Evolutionary conservation across 1,284 basidiomycete genomes (phyloP).

Genomic region (Malassezia equina): DNA sequence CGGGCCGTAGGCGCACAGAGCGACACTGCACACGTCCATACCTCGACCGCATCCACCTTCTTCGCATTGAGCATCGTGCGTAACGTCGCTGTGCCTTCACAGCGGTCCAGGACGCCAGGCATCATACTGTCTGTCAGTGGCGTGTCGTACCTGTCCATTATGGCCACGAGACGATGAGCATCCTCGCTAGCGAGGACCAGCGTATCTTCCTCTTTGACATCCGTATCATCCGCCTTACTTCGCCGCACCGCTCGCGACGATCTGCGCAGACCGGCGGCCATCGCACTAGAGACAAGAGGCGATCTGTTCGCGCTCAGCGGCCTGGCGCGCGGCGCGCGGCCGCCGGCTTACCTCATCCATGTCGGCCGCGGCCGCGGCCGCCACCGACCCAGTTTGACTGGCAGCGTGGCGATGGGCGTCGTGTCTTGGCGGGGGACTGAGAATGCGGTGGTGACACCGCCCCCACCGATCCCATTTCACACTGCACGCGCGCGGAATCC

Average conservation of each 20-base stretch:
- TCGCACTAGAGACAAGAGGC: background rate
- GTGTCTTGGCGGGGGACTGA: slow-evolving; percentile 1
- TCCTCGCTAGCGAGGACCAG: background rate
- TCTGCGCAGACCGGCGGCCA: background rate
- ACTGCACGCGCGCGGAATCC: background rate
- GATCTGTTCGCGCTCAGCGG: background rate
- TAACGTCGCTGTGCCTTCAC: background rate
- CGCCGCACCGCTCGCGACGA: slow-evolving; percentile 1
- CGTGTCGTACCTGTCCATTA: background rate
- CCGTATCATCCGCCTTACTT: background rate
- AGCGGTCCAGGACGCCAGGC: background rate
- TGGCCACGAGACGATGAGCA: background rate
- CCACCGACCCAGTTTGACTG: background rate
- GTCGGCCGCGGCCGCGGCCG: background rate
- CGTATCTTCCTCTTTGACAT: background rate
- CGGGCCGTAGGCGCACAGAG: background rate
- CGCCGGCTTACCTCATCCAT: background rate
- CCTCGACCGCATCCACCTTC: background rate
- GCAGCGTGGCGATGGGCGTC: background rate
- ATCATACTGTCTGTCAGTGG: background rate
- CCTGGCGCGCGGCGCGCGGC: background rate
- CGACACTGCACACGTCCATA: background rate
- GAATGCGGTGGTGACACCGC: slow-evolving; percentile 5
- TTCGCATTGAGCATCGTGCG: background rate
- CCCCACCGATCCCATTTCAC: slow-evolving; percentile 15